phyloP scores from a whole-genome alignment of 768 basidiomycete species.

The Kwoniella sp. region DNA sequence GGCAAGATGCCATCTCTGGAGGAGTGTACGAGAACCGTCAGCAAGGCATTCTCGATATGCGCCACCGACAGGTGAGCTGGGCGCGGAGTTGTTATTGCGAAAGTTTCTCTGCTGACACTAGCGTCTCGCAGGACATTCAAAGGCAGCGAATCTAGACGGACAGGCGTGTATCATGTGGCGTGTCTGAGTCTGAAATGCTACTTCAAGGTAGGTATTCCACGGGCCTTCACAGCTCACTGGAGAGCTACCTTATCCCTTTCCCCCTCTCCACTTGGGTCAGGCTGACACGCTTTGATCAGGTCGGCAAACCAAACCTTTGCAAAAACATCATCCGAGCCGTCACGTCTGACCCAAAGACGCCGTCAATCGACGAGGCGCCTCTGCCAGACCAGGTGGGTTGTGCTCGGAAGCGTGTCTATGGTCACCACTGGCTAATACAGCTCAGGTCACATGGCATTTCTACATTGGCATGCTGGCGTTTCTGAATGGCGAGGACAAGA shows the following conservation, averaged over 20 bases:
- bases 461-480: constrained; percentile 93
- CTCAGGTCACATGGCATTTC: constrained; percentile 85
- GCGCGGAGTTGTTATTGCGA: not conserved
- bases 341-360: constrained; percentile 77
- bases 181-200: constrained; percentile 88
- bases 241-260: no score
- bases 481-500: constrained; percentile 82
- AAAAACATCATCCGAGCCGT: constrained; percentile 89
- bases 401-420: not conserved
- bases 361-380: constrained; percentile 69
- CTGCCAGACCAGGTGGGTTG: constrained; percentile 70
- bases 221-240: not conserved
- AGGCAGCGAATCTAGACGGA: constrained; percentile 61
- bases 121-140: constrained; percentile 52
- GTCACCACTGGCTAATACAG: not conserved
- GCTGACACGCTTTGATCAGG: no score
- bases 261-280: no score
- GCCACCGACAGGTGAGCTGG: constrained; percentile 68
- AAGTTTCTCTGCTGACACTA: not conserved
- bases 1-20: constrained; percentile 66
- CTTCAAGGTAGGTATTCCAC: constrained; percentile 70
- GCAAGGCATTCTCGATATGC: constrained; percentile 84
- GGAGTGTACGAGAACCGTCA: constrained; percentile 77
- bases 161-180: constrained; percentile 92
- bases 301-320: constrained; percentile 83